These are phyloP conservation scores for Allium cepa DNA, from an alignment of 106 monocot species.

Conservation along the genomic window DNA sequence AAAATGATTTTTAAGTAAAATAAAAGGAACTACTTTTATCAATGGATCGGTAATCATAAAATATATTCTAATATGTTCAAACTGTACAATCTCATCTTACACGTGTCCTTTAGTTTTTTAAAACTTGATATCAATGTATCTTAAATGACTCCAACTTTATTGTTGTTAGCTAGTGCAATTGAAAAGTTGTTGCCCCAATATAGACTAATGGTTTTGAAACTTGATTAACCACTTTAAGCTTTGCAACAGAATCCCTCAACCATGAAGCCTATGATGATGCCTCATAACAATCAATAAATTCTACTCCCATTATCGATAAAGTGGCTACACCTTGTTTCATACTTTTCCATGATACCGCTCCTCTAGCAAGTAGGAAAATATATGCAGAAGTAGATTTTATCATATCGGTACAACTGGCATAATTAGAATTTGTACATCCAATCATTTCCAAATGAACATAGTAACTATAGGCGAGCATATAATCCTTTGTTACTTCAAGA, in stretches of 20 bases:
- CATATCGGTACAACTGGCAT: background rate
- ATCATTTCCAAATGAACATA: background rate
- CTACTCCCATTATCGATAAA: constrained; percentile 2
- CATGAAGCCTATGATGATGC: background rate
- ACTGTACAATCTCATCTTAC: background rate
- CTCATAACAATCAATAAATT: constrained; percentile 4
- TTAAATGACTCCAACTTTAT: background rate
- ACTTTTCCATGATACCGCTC: constrained; percentile 5
- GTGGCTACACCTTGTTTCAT: background rate
- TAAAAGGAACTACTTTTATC: background rate
- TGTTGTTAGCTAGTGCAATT: constrained; percentile 1
- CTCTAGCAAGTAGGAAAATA: constrained; percentile 5
- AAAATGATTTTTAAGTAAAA: background rate
- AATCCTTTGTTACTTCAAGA: background rate
- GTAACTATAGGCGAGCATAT: background rate
- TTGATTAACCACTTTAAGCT: too few species aligned
- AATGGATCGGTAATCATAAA: background rate
- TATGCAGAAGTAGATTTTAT: constrained; percentile 5
- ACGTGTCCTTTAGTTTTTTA: background rate
- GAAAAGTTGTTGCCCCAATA: background rate
- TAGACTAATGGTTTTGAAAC: too few species aligned
- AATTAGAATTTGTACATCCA: background rate
- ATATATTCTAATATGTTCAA: background rate
- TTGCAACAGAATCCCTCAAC: background rate
- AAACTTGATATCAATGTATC: background rate